Evolutionary conservation across 345 rosid genomes (phyloP), one percentile per base, ranked within the genome.

Genomic region (Eucalyptus polybractea): DNA sequence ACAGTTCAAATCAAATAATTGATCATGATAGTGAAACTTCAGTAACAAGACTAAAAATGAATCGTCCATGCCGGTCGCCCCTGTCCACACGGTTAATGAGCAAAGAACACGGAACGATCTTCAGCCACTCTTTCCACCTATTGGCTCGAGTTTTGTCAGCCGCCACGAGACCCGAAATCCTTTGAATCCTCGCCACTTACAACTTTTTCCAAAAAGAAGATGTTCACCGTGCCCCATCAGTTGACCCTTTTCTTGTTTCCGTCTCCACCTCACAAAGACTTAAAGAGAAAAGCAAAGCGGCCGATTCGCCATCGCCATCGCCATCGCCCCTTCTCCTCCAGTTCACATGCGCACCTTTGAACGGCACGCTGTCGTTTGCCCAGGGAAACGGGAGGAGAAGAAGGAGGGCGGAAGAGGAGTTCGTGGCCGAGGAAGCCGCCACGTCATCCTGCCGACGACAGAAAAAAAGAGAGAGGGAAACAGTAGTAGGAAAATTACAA

Each of bases 41-140:
- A 0, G 21, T 7, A 4, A 16, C 86, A 15, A 33, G 9, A 10
- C 86, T 80, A 25, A 27, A 12, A 60, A 60, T 6, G 31, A 27
- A 27, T 6, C 0, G 7, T 60, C 4, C 8, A 27, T 60, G 33
- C 69, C 16, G 0, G 16, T 13, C 4, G 16, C 7, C 33, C 69
- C 33, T 60, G 13, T 27, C 69, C 69, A 27, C 69, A 3, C 0
- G 31, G 31, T 2, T 27, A 27, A 11, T 27, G 31, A 12, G 31
- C 15, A 13, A 6, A 29, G 33, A 62, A 29, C 33, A 29, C 69
- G 69, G 69, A 62, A 62, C 69, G 16, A 29, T 62, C 62, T 56
- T 10, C 13, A 56, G 62, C 62, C 62, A 22, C 29, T 9, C 62
- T 24, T 56, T 56, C 12, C 13, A 56, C 31, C 69, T 13, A 13